Base-by-base conservation (phyloP, 139 green algal species). In the Micractinium sp. region DNA sequence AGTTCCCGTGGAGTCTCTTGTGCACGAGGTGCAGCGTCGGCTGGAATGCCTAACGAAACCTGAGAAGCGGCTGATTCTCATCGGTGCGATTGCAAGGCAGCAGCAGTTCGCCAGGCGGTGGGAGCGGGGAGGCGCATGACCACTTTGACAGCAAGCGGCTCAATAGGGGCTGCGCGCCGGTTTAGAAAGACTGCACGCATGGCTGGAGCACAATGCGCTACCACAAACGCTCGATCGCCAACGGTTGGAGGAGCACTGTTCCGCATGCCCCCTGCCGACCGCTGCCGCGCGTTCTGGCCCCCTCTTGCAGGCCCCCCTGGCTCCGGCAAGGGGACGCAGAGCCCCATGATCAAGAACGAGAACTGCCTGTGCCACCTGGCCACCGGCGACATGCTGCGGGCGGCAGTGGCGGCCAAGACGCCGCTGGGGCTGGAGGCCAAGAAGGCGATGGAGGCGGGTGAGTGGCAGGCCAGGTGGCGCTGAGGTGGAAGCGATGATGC, bases 281-380 rank as follows among this genome's bases (percentile, higher is more conserved):
- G 47, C 33, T 53, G n/a, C 47, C 5, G 47, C 47, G 80, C n/a
- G 29, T 27, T 23, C 79, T 69, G 81, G 29, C 27, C 67, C 33
- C 35, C 67, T 12, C 27, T 13, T 63, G 61, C 92, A 98, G 96
- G 97, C n/a, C 97, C 97, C 2, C 97, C 97, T 18, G 97, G 96
- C 53, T 97, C 93, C 71, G 97, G 97, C 2, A 99, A 99, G 90
- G 97, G 97, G 56, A 99, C 97, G 0, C 98, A 99, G 92, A 97
- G 95, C 2, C 98, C 98, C 2, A 93, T 94, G 33, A 97, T 99
- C 83, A 99, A 99, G 92, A 94, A 96, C 88, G 98, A 99, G 47
- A 94, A 99, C 93, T 99, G 98, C 94, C 88, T 99, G 86, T 99
- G 98, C 93, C 98, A 99, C 90, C 89, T 99, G 35, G 97, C 98